A percentile compares a stretch with the other conserved stretches of the same genome.
phyloP scores from a whole-genome alignment of 2,329 filamentous ascomycete genomes.

The Camillea tinctor region DNA sequence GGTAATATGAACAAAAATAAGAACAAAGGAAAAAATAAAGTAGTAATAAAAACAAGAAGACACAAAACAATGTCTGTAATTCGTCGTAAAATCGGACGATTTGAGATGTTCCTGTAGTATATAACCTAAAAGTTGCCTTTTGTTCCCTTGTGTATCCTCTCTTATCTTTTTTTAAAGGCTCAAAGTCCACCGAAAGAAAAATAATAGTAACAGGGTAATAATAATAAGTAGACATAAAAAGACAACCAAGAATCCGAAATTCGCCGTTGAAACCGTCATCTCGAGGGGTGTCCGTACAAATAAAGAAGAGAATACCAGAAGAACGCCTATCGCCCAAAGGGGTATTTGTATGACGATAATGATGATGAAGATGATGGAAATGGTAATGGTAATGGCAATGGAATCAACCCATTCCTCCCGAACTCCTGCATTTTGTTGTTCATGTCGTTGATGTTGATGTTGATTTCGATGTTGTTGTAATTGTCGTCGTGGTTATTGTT shows the following conservation, averaged over 20 bases:
- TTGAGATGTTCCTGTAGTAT: background rate
- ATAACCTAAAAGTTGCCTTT: background rate
- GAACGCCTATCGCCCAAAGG: background rate
- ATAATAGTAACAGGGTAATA: no score
- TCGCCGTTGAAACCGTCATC: no score
- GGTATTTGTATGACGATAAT: background rate
- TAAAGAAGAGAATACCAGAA: background rate
- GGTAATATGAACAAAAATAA: no score
- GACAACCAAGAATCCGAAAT: background rate
- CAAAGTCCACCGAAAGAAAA: background rate
- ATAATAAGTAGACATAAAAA: no score
- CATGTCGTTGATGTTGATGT: background rate
- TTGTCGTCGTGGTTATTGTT: no score
- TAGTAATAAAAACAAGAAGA: background rate
- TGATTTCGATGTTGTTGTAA: no score
- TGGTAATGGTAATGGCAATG: background rate
- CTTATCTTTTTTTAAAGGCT: background rate
- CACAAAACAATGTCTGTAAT: background rate
- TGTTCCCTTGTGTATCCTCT: background rate
- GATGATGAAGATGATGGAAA: background rate
- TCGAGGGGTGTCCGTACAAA: background rate
- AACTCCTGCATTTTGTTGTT: background rate
- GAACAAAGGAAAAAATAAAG: no score
- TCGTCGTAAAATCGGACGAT: background rate
- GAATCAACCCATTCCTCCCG: background rate